phyloP scores from a whole-genome alignment of 164 flowering plant genomes.

The Annona cherimola region DNA sequence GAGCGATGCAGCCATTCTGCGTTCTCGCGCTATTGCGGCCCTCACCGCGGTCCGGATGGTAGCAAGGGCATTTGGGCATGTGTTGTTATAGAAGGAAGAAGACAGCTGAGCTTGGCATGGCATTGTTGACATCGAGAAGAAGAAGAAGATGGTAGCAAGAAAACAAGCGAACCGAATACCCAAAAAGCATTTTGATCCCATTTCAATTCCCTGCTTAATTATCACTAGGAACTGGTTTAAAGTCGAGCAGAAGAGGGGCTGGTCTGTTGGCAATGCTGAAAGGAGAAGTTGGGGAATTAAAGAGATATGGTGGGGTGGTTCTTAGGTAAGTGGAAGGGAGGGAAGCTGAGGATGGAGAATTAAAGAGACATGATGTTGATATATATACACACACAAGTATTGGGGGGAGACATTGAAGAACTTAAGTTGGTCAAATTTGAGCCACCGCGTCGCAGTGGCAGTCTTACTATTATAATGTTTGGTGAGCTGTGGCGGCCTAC shows the following conservation, averaged over 20 bases:
- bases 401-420: background rate
- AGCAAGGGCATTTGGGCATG: background rate
- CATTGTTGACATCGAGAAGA: background rate
- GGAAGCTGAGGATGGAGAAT: background rate
- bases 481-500: background rate
- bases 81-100: background rate
- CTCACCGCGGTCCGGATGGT: slow-evolving; percentile 4
- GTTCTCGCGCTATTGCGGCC: background rate
- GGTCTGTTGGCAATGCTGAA: background rate
- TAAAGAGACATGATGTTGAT: background rate
- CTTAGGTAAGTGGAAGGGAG: background rate
- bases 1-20: slow-evolving; percentile 25
- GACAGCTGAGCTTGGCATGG: slow-evolving; percentile 3
- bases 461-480: background rate
- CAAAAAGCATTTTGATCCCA: background rate
- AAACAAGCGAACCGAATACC: background rate
- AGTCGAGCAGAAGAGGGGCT: no score
- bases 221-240: background rate
- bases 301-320: background rate
- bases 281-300: background rate
- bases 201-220: background rate
- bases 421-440: background rate
- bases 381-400: background rate
- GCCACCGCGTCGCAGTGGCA: background rate
- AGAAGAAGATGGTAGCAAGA: background rate